Base-by-base conservation (phyloP, 306 rosid genomes). In the Rosa chinensis region DNA sequence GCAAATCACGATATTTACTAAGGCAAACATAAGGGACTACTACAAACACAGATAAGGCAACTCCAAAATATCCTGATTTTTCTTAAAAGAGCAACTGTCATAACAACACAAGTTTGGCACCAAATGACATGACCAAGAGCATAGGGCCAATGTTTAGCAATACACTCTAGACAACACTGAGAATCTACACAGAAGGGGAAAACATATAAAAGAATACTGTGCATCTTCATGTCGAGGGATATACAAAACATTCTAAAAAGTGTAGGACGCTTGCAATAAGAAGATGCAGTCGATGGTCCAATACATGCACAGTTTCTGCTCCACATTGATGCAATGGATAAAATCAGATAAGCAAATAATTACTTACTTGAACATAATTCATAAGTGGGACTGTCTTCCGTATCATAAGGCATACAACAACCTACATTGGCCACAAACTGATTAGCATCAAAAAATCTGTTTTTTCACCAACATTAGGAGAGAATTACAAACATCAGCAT, bases 351-450 rank as follows among this genome's bases (percentile, higher is more conserved):
- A 23, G 58, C 20, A 10, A 47, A 74, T 43, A 63, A 43, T 61
- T 63, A 75, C 97, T 87, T 86, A 89, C 98, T 89, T 90, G 94
- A 79, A 96, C 99, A 86, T 96, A 96, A 88, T 90, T 90, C 99
- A 96, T 96, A 71, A 96, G 98, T 8, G 91, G 86, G 77, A 90
- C 90, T 2, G 99, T 96, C 85, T 96, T 96, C 81, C 99, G 90
- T 45, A 96, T 88, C 99, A 96, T 93, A 37, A 93, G 91, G 88
- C 98, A 91, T 77, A 96, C 90, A 87, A 93, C 96, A 48, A 96
- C 97, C 99, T 96, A 85, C 48, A 71, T 62, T 74, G 32, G 74
- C 69, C 62, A 64, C 44, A 72, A 25, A 77, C 71, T 35, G 82
- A 76, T 14, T 14, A 25, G 62, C 66, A 79, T 80, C 52, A 74